A percentile compares a stretch with the other conserved stretches of the same genome.
Conservation (phyloP, 208 protist species). For the Leishmania turanica region DNA sequence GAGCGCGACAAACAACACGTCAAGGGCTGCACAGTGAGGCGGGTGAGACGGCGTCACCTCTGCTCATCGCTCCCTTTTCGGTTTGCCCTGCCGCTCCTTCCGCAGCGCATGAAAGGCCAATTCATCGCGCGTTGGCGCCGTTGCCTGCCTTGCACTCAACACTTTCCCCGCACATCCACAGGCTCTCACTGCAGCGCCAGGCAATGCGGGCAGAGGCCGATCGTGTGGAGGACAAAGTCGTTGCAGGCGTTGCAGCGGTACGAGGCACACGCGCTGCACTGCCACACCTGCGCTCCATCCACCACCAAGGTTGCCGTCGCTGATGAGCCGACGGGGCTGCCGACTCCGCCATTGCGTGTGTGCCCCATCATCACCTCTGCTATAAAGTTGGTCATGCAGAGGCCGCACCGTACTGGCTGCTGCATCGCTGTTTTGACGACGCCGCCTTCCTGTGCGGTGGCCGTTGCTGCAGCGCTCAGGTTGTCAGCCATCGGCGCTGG, state of each 20-base stretch:
- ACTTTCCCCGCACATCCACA: background rate
- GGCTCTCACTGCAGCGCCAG: conserved; percentile 40
- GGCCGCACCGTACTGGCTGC: conserved; percentile 6
- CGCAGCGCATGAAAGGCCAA: background rate
- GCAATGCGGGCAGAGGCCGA: conserved; percentile 75
- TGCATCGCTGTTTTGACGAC: conserved; percentile 1
- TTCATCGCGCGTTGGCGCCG: background rate
- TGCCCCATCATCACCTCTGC: background rate
- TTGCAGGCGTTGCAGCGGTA: conserved; percentile 65
- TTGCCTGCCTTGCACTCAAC: background rate
- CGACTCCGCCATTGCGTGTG: background rate
- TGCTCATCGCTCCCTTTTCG: background rate
- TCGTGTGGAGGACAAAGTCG: conserved; percentile 42
- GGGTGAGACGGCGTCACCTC: background rate
- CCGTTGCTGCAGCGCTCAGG: background rate
- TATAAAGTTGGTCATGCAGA: conserved; percentile 21
- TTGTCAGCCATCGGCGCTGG: background rate
- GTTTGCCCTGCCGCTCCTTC: background rate
- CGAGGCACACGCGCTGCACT: conserved; percentile 48
- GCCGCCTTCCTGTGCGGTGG: background rate
- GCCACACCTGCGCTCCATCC: conserved; percentile 13
- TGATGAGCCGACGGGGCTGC: background rate
- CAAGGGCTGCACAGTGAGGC: background rate
- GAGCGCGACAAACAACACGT: background rate
- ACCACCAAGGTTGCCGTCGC: background rate